These are phyloP conservation scores for Pythium insidiosum DNA, from an alignment of 352 stramenopile species.

Conservation along the genomic window DNA sequence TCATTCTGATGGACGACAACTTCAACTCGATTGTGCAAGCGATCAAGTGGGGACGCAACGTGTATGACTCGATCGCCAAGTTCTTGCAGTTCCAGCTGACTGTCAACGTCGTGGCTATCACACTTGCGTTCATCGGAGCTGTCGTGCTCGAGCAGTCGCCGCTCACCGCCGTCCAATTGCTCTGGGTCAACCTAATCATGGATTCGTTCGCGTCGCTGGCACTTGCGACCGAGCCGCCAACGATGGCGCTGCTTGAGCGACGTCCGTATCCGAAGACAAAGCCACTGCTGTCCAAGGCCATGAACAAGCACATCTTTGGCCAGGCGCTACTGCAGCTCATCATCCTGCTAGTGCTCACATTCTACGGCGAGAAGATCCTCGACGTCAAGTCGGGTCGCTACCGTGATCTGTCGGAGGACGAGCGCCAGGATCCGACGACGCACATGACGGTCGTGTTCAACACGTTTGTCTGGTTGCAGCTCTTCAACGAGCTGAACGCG, in stretches of 20 bases:
- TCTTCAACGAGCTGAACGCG: slow-evolving; percentile 87
- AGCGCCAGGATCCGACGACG: slow-evolving; percentile 45
- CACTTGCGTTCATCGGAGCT: slow-evolving; percentile 88
- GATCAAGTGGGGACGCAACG: slow-evolving; percentile 42
- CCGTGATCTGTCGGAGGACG: slow-evolving; percentile 20
- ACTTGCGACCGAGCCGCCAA: slow-evolving; percentile 92
- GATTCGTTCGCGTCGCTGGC: slow-evolving; percentile 95
- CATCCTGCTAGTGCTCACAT: slow-evolving; percentile 86
- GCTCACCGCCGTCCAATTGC: slow-evolving; percentile 93
- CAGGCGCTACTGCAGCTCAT: slow-evolving; percentile 89
- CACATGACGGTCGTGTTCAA: slow-evolving; percentile 98
- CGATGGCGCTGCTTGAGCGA: slow-evolving; percentile 85
- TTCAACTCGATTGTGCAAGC: slow-evolving; percentile 91
- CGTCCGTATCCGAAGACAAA: slow-evolving; percentile 89
- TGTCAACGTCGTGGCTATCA: slow-evolving; percentile 94
- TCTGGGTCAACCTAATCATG: slow-evolving; percentile 99
- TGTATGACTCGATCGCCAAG: slow-evolving; percentile 95
- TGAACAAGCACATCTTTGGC: slow-evolving; percentile 95
- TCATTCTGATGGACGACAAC: slow-evolving; percentile 91
- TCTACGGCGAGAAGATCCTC: slow-evolving; percentile 51
- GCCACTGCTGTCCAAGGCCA: slow-evolving; percentile 89
- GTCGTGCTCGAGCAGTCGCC: slow-evolving; percentile 75
- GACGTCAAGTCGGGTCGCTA: slow-evolving; percentile 34
- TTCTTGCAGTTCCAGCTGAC: slow-evolving; percentile 99
- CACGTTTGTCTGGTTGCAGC: slow-evolving; percentile 96